A percentile compares a stretch with the other conserved stretches of the same genome.
Evolutionary conservation across 805 yeast genomes (phyloP).

Genomic region (Candida pseudofarinosa): DNA sequence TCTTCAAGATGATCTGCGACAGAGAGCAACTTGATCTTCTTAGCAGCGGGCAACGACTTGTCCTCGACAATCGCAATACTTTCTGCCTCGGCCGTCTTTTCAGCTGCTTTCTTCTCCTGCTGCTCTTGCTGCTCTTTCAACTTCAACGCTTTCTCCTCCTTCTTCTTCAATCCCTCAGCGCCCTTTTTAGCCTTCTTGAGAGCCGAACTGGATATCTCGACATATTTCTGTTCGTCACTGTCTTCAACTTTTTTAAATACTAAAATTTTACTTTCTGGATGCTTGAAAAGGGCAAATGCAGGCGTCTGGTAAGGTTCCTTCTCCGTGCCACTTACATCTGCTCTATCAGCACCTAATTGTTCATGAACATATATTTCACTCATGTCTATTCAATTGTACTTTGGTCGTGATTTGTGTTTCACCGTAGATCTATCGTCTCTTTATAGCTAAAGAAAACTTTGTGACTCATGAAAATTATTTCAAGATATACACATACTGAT

Average conservation of each 20-base stretch:
- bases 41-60: conserved; percentile 63
- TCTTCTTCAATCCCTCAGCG: conserved; percentile 85
- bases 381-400: conserved; percentile 16
- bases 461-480: not conserved
- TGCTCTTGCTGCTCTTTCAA: conserved; percentile 61
- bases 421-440: no score
- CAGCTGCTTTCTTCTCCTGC: conserved; percentile 54
- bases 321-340: conserved; percentile 58
- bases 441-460: no score
- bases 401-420: not conserved
- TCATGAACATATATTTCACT: conserved; percentile 68
- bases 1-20: conserved; percentile 53
- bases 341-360: conserved; percentile 60
- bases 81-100: conserved; percentile 73
- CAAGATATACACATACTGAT: not conserved
- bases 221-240: conserved; percentile 48
- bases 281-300: conserved; percentile 67
- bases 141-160: conserved; percentile 62
- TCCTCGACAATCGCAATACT: conserved; percentile 71
- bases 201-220: conserved; percentile 83
- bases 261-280: conserved; percentile 53
- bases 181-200: conserved; percentile 96
- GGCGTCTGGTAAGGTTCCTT: conserved; percentile 73
- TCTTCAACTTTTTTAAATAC: conserved; percentile 62
- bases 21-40: conserved; percentile 58